phyloP scores from a whole-genome alignment of 768 basidiomycete species.

The Mycena metata region DNA sequence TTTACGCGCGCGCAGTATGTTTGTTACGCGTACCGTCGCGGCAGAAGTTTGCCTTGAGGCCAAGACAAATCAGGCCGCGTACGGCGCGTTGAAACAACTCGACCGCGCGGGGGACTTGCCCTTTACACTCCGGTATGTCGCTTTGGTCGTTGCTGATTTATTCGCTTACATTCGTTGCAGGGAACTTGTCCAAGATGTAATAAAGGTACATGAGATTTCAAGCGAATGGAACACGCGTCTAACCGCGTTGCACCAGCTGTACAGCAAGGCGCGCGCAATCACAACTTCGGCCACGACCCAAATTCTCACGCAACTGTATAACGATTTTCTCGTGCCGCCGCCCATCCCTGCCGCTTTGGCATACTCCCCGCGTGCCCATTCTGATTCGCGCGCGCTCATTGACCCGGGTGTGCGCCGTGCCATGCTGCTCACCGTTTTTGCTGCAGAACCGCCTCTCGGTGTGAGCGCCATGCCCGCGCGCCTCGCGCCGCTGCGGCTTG shows the following conservation, averaged over 20 bases:
- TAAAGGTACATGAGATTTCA: slow-evolving; percentile 63
- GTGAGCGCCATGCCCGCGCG: slow-evolving; percentile 57
- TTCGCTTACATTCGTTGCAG: slow-evolving; percentile 48
- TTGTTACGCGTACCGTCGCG: slow-evolving; percentile 85
- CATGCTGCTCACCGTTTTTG: slow-evolving; percentile 79
- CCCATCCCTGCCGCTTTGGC: slow-evolving; percentile 2
- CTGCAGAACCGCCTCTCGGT: slow-evolving; percentile 44
- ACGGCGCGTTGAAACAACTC: slow-evolving; percentile 75
- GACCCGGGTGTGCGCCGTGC: slow-evolving; percentile 76
- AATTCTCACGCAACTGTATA: slow-evolving; percentile 71
- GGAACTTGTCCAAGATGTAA: slow-evolving; percentile 71
- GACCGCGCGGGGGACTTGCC: slow-evolving; percentile 74
- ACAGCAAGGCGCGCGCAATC: slow-evolving; percentile 77
- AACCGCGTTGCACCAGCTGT: slow-evolving; percentile 61
- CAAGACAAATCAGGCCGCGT: slow-evolving; percentile 77
- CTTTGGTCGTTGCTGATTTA: slow-evolving; percentile 33
- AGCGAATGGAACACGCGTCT: background rate
- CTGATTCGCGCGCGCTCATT: slow-evolving; percentile 25
- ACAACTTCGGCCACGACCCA: slow-evolving; percentile 61
- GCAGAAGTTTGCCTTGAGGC: slow-evolving; percentile 88
- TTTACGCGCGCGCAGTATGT: slow-evolving; percentile 68
- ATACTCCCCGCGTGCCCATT: slow-evolving; percentile 5
- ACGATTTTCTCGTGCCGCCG: slow-evolving; percentile 70
- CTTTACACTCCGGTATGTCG: slow-evolving; percentile 74
- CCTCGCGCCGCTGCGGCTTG: slow-evolving; percentile 68